These are phyloP conservation scores for Coemansia sp. DNA, from an alignment of 192 early-diverging fungal species.

Conservation along the genomic window DNA sequence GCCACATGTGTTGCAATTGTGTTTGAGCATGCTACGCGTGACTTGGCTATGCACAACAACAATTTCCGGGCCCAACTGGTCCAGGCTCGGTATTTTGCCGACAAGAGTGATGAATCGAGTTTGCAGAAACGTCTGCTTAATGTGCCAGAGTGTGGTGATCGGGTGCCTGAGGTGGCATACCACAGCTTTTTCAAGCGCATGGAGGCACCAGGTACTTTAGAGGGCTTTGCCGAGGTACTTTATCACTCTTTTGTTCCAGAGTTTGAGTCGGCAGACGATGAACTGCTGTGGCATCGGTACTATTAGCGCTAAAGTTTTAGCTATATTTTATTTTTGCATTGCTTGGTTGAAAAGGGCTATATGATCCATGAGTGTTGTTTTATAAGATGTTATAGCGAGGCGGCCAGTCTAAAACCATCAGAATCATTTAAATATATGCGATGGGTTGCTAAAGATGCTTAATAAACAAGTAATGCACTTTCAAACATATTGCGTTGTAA, in stretches of 20 bases:
- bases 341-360: no score
- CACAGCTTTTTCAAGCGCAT: conserved; percentile 49
- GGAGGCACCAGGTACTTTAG: conserved; percentile 12
- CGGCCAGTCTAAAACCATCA: no score
- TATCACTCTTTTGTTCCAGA: conserved; percentile 29
- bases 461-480: no score
- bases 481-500: no score
- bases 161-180: conserved; percentile 45
- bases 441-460: no score
- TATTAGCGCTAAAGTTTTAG: conserved; percentile 10
- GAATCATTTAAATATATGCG: no score
- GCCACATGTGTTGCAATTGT: conserved; percentile 28
- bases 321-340: no score
- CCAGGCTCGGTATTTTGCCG: conserved; percentile 34
- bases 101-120: not conserved
- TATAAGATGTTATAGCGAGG: no score
- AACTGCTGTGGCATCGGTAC: conserved; percentile 43
- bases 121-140: not conserved
- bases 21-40: conserved; percentile 66
- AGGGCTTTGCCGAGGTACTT: conserved; percentile 31
- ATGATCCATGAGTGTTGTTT: no score
- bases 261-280: conserved; percentile 27
- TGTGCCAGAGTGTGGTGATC: conserved; percentile 11
- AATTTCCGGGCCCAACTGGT: conserved; percentile 59
- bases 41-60: conserved; percentile 79